Evolutionary conservation across 352 stramenopile genomes (phyloP).

Genomic region (Globisporangium viniferum): DNA sequence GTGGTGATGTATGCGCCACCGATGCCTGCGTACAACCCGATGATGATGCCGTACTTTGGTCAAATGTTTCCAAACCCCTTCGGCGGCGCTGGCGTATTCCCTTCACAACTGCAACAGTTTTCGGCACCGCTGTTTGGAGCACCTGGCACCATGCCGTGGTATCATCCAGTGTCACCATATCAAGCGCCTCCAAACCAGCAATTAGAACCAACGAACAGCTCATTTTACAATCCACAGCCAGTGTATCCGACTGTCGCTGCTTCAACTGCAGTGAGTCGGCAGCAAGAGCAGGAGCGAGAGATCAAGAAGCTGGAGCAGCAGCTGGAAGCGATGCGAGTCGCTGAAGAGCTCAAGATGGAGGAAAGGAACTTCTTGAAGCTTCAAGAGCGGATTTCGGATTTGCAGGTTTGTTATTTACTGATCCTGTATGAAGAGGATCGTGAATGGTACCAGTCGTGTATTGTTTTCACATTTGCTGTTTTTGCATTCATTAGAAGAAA

Average conservation of each 20-base stretch:
- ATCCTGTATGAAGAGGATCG: not conserved
- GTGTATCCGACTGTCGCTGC: not conserved
- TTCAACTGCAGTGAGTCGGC: not conserved
- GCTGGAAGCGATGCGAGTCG: conserved; percentile 3
- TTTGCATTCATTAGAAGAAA: not conserved
- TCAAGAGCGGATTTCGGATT: conserved; percentile 10
- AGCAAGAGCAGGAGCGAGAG: conserved; percentile 18
- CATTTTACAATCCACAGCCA: not conserved
- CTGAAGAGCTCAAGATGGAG: conserved; percentile 11
- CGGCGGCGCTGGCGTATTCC: not conserved
- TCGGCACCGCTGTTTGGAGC: not conserved
- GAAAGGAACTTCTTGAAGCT: conserved; percentile 14
- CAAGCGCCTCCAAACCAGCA: not conserved
- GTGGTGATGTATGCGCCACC: not conserved
- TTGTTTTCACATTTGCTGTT: not conserved
- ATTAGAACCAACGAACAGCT: not conserved
- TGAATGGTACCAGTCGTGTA: not conserved
- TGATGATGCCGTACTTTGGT: conserved; percentile 3
- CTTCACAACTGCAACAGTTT: not conserved
- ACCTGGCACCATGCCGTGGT: conserved; percentile 1
- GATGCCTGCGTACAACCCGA: not conserved
- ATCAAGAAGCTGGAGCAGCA: conserved; percentile 19
- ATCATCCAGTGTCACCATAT: not conserved
- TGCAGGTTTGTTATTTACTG: conserved; percentile 12
- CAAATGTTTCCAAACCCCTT: conserved; percentile 2